Conservation (phyloP, 352 stramenopile genomes). For the Globisporangium cylindrosporum region DNA sequence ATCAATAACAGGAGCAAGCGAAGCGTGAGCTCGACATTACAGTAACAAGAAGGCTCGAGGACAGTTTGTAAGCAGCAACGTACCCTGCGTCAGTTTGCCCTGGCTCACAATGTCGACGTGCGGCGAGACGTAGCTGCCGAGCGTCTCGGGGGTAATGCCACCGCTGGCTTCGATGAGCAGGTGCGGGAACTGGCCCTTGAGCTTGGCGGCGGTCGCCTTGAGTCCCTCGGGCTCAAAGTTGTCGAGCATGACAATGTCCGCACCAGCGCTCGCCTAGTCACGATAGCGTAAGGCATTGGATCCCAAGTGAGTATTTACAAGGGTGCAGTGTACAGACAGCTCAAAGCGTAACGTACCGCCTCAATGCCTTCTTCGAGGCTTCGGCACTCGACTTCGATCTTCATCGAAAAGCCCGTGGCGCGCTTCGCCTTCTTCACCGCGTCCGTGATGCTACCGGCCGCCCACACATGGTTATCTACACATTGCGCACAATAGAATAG, state of each 20-base stretch:
- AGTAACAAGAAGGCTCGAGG: background rate
- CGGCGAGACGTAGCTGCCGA: constrained; percentile 91
- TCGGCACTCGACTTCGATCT: constrained; percentile 99
- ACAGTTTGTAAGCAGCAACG: background rate
- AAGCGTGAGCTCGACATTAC: background rate
- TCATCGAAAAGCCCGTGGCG: constrained; percentile 96
- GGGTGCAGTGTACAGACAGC: background rate
- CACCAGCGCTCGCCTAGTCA: constrained; percentile 51
- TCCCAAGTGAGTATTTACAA: background rate
- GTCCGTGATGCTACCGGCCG: constrained; percentile 92
- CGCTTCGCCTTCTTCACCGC: constrained; percentile 91
- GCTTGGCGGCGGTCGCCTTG: constrained; percentile 85
- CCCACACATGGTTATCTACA: constrained; percentile 98
- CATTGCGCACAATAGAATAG: background rate
- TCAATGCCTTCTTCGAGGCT: constrained; percentile 93
- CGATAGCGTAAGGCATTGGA: background rate
- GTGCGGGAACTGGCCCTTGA: constrained; percentile 95
- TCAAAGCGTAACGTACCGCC: constrained; percentile 45
- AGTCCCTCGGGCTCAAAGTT: constrained; percentile 95
- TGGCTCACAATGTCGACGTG: constrained; percentile 97
- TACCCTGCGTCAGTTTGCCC: constrained; percentile 96
- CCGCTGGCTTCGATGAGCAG: constrained; percentile 97
- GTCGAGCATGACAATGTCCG: constrained; percentile 98
- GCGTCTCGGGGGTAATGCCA: constrained; percentile 95
- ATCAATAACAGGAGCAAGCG: background rate